phyloP scores from a whole-genome alignment of 345 rosid genomes.

The Ceriops tagal region DNA sequence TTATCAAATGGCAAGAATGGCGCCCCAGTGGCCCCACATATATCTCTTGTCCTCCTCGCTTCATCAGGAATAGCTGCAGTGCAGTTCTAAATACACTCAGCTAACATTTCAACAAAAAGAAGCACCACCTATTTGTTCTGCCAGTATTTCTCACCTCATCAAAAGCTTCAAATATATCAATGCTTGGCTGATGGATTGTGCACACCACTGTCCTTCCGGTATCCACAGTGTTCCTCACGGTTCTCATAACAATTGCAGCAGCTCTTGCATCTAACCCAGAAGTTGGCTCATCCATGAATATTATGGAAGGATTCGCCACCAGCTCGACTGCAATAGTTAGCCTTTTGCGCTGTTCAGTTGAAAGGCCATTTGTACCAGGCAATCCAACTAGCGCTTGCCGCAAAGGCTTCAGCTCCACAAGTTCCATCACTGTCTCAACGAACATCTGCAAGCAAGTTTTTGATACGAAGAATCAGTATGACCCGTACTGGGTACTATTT shows the following conservation, averaged over 20 bases:
- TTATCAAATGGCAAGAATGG: slow-evolving; percentile 53
- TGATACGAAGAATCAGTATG: neutral
- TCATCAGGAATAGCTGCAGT: slow-evolving; percentile 58
- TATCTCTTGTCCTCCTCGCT: slow-evolving; percentile 74
- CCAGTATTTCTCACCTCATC: slow-evolving; percentile 50
- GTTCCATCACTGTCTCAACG: slow-evolving; percentile 72
- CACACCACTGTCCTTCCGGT: slow-evolving; percentile 82
- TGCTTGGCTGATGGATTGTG: slow-evolving; percentile 87
- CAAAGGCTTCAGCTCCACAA: slow-evolving; percentile 57
- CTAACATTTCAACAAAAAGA: neutral
- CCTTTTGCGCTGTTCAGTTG: slow-evolving; percentile 79
- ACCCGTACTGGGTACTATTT: neutral
- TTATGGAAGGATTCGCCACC: slow-evolving; percentile 80
- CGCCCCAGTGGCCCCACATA: slow-evolving; percentile 74
- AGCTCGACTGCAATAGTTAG: slow-evolving; percentile 86
- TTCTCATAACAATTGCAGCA: slow-evolving; percentile 83
- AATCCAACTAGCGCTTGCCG: slow-evolving; percentile 67
- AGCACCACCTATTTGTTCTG: neutral
- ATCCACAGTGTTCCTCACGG: slow-evolving; percentile 78
- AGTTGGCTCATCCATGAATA: slow-evolving; percentile 91
- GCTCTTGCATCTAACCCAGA: slow-evolving; percentile 90
- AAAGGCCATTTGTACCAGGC: slow-evolving; percentile 69
- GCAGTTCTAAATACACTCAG: neutral
- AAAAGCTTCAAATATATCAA: slow-evolving; percentile 79
- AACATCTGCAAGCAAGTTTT: slow-evolving; percentile 12